Percentiles rank a stretch among this genome's conserved stretches.
Conservation (phyloP, 129 eudicot genomes). For the Tagetes erecta region DNA sequence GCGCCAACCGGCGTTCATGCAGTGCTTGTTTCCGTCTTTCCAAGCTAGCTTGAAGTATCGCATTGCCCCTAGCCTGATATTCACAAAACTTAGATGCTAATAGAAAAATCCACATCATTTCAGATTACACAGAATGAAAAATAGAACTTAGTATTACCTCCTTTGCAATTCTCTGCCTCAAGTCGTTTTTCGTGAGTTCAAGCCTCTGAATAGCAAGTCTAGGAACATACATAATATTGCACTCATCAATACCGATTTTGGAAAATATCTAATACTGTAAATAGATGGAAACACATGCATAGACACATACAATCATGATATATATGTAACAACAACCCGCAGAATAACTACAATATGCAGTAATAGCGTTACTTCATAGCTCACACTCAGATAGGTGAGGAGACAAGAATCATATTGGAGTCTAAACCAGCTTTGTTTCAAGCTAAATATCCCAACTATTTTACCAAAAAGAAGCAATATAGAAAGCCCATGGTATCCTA, state of each 20-base stretch:
- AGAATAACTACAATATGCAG: neutral
- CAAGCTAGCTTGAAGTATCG: slow-evolving; percentile 94
- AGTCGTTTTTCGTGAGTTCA: slow-evolving; percentile 84
- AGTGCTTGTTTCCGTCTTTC: slow-evolving; percentile 97
- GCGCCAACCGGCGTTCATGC: slow-evolving; percentile 94
- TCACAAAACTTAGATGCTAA: slow-evolving; percentile 17
- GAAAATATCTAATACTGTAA: neutral
- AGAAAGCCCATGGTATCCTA: neutral
- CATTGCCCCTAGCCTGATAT: slow-evolving; percentile 87
- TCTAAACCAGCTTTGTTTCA: neutral
- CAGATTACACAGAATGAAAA: slow-evolving; percentile 24
- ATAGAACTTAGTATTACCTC: slow-evolving; percentile 45
- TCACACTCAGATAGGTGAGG: neutral
- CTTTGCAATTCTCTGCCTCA: slow-evolving; percentile 84
- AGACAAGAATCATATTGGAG: neutral
- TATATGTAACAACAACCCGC: neutral
- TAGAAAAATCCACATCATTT: neutral
- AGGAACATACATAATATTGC: slow-evolving; percentile 17
- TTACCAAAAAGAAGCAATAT: neutral
- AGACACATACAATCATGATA: neutral
- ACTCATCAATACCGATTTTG: neutral
- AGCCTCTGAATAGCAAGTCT: slow-evolving; percentile 92
- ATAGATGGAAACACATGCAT: neutral
- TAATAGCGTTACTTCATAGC: neutral
- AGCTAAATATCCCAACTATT: neutral